A percentile compares a stretch with the other conserved stretches of the same genome.
These are phyloP conservation scores for Daucus carota DNA, from an alignment of 129 eudicot genomes.

Conservation along the genomic window DNA sequence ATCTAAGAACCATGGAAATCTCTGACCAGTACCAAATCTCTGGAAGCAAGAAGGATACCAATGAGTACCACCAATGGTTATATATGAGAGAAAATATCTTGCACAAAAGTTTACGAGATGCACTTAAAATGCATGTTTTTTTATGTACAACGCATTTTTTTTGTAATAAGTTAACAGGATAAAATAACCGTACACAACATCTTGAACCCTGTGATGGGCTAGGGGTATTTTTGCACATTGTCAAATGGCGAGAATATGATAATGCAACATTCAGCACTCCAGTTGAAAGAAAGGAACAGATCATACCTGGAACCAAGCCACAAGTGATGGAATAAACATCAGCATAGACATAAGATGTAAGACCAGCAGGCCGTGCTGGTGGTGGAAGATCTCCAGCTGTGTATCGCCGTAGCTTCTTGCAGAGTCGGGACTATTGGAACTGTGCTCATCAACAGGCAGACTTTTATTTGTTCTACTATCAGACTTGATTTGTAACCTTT, in stretches of 20 bases:
- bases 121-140: not conserved
- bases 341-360: constrained; percentile 66
- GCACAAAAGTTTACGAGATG: not conserved
- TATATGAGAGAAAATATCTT: not conserved
- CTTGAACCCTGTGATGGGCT: not conserved
- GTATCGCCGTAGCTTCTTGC: constrained; percentile 68
- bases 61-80: constrained; percentile 8
- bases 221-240: not conserved
- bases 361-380: constrained; percentile 78
- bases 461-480: constrained; percentile 28
- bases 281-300: not conserved
- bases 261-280: not conserved
- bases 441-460: constrained; percentile 27
- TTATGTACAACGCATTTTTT: not conserved
- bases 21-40: constrained; percentile 66
- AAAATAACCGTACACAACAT: not conserved
- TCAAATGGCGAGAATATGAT: not conserved
- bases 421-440: constrained; percentile 51
- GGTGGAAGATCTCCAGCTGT: constrained; percentile 80
- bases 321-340: constrained; percentile 81
- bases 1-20: constrained; percentile 81
- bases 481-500: constrained; percentile 15
- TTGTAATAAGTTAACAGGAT: not conserved
- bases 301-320: constrained; percentile 88
- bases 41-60: constrained; percentile 29